Evolutionary conservation across 441 rosid species (phyloP).

Genomic region (Syzygium malaccense): DNA sequence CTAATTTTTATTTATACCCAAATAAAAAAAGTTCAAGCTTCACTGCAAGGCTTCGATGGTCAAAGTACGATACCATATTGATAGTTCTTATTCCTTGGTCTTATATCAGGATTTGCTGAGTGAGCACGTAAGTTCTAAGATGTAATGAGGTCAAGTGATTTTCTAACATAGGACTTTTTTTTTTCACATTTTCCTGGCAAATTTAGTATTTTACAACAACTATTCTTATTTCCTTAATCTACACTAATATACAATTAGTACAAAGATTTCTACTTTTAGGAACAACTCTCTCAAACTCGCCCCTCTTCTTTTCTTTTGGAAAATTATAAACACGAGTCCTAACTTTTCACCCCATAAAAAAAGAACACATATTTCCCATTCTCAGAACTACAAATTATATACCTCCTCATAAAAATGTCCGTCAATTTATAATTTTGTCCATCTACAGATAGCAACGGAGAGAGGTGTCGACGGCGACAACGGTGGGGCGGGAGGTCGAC

Average conservation of each 20-base stretch:
- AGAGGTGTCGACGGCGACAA: not conserved
- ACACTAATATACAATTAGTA: not conserved
- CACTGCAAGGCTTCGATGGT: too few species aligned
- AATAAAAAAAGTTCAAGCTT: too few species aligned
- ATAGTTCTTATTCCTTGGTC: too few species aligned
- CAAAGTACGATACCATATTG: too few species aligned
- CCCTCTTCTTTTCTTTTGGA: not conserved
- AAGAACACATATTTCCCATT: not conserved
- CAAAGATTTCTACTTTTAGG: not conserved
- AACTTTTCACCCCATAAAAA: fast-evolving
- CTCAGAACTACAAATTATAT: not conserved
- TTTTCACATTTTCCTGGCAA: not conserved
- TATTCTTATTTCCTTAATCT: not conserved
- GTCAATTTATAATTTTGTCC: too few species aligned
- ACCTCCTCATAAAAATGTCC: not conserved
- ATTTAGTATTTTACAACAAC: not conserved
- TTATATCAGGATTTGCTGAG: not conserved
- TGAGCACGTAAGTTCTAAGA: not conserved
- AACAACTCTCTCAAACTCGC: not conserved
- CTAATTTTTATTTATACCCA: too few species aligned
- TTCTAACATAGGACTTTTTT: not conserved
- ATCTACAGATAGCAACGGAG: not conserved
- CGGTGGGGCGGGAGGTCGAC: too few species aligned
- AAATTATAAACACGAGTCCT: not conserved
- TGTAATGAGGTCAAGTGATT: not conserved